A percentile compares a stretch with the other conserved stretches of the same genome.
These are phyloP conservation scores for Kwoniella newhampshirensis DNA, from an alignment of 768 basidiomycete genomes.

Conservation along the genomic window DNA sequence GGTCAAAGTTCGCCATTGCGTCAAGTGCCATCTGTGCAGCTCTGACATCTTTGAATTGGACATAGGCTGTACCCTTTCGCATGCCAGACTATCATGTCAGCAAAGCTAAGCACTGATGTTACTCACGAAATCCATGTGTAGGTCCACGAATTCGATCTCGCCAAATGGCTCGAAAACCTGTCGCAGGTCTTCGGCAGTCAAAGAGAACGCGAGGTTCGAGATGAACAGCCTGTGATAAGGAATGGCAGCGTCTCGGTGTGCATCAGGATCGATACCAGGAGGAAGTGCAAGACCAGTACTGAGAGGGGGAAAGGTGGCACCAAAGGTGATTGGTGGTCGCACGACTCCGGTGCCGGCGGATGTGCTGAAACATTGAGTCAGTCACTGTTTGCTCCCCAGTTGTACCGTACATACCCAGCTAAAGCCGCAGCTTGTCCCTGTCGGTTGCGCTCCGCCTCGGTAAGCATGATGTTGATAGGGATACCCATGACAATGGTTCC, in stretches of 20 bases:
- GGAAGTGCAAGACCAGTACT: conserved; percentile 39
- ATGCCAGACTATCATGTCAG: conserved; percentile 15
- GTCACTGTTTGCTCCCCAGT: neutral
- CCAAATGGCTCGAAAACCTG: conserved; percentile 99
- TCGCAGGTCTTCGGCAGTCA: conserved; percentile 93
- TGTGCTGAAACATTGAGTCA: conserved; percentile 2
- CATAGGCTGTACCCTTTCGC: conserved; percentile 93
- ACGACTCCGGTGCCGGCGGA: neutral
- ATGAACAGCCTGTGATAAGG: conserved; percentile 77
- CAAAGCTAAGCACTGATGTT: neutral
- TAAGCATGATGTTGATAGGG: conserved; percentile 92
- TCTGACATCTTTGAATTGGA: conserved; percentile 92
- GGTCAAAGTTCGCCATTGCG: conserved; percentile 98
- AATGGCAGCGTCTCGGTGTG: conserved; percentile 42
- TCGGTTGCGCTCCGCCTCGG: conserved; percentile 75
- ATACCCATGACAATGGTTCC: conserved; percentile 98
- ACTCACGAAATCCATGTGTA: conserved; percentile 58
- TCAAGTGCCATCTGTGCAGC: conserved; percentile 96
- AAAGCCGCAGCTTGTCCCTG: conserved; percentile 16
- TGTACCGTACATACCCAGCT: conserved; percentile 22
- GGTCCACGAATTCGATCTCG: conserved; percentile 95
- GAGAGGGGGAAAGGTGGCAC: conserved; percentile 40
- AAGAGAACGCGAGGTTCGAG: conserved; percentile 93
- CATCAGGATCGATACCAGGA: conserved; percentile 74
- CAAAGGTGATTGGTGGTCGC: conserved; percentile 18